Base-by-base conservation (phyloP, 495 filamentous ascomycete genomes). In the Opeltia flavorubescens region DNA sequence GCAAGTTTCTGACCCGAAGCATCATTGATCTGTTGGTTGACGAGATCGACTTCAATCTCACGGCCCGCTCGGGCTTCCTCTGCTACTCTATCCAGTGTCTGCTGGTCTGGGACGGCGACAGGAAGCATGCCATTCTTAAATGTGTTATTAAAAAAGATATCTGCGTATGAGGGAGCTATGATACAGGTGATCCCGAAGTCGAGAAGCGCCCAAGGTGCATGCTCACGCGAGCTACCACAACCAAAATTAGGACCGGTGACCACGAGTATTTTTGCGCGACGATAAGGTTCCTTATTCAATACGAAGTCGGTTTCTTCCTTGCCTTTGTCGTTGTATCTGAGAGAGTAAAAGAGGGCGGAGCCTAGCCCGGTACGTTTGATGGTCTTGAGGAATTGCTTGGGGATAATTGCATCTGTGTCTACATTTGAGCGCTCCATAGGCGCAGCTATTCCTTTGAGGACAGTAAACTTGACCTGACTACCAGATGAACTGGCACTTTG, bases 81-180 rank as follows among this genome's bases (percentile, higher is more conserved):
- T 33, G 83, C 81, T 50, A 98, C 80, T 53, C 66, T 69, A 7
- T 79, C 70, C 3, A 96, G 70, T 13, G 70, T 76, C 7, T 55
- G 72, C 39, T 78, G 59, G 61, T 89, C 75, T 28, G 71, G 67
- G 61, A 98, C 83, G 30, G 72, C 65, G 52, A 95, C 75, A 23
- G 89, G 89, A 30, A 98, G 74, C 91, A 98, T 98, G 65, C 89
- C 91, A 68, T 98, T 98, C 75, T 98, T 98, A 77, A 95, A 95
- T 15, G 86, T 93, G 69, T 98, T 98, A 76, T 95, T 98, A 78
- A 88, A 94, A 77, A 95, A 95, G 65, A 98, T 98, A 59, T 98
- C 91, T 49, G 87, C 89, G 57, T 84, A 98, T 13, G 80, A 85
- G 9, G 88, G 86, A 1, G 89, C 91, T 54, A 96, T 94, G 52